Base-by-base conservation (phyloP, 495 filamentous ascomycete genomes). In the Pyrenula massariospora region DNA sequence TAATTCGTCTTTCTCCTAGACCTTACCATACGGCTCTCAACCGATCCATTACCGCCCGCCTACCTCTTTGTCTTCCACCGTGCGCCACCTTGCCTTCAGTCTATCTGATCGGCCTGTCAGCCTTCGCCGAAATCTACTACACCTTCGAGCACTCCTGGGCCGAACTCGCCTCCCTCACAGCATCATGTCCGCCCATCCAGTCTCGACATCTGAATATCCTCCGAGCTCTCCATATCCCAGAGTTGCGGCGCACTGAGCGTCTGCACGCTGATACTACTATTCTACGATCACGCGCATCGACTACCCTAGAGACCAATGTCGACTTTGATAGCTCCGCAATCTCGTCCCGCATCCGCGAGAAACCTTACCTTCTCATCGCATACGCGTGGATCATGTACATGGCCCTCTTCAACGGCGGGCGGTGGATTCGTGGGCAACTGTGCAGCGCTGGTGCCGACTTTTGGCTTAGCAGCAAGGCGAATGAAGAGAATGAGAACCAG, bases 381-480 rank as follows among this genome's bases (percentile, higher is more conserved):
- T 83, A 82, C 60, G 70, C 74, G 1, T 83, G 80, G 79, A 73
- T 80, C 22, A 69, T 82, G 54, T 83, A 84, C 60, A 77, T 82
- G 70, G 81, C 81, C 3, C 62, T 84, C 0, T 79, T 84, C 56
- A 73, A 72, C 25, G 81, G 81, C 11, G 81, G 81, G 2, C 66
- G 80, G 2, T 77, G 71, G 63, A 74, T 84, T 22, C 70, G 78
- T 15, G 61, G 62, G 0, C 65, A 73, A 24, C 62, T 84, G 1
- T 53, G 64, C 25, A 62, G 64, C 15, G 77, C 73, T 10, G 73
- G 74, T 10, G 25, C 61, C 0, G 65, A 65, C 10, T 81, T 80
- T 24, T 81, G 75, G 78, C 19, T 57, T 56, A 22, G 54, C 25
- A 36, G 8, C 15, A 42, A 8, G 15, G 31, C 31, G 31, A 42